Evolutionary conservation across 2,329 filamentous ascomycete species (phyloP), one percentile per base, ranked within the genome.

Genomic region (Aspergillus caelatus): DNA sequence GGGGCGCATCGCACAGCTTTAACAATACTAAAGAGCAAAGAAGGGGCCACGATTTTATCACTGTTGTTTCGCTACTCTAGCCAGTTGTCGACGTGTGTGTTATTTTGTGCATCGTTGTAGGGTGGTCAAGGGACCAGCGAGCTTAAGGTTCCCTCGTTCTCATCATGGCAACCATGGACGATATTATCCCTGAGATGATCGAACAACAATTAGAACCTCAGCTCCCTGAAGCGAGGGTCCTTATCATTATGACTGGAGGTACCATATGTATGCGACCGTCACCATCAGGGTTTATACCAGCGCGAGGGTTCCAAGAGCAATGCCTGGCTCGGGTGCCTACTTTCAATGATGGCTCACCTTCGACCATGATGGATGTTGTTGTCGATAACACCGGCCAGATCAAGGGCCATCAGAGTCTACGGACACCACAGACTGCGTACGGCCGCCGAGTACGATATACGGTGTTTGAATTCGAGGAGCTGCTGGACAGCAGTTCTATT

Each of bases 401-500:
- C 23, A 81, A 81, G 65, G 79, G 79, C 4, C 86, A 94, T 52
- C 85, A 88, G 65, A 92, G 89, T 70, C 81, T 96, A 68, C 86
- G 93, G 56, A 96, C 93, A 6, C 93, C 93, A 1, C 84, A 88
- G 34, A 95, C 91, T 71, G 86, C 90, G 32, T 94, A 96, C 77
- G 87, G 90, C 39, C 88, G 91, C 30, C 91, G 92, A 72, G 89
- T 97, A 64, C 88, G 93, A 62, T 97, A 96, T 77, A 88, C 88
- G 4, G 90, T 95, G 39, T 85, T 94, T 61, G 94, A 97, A 74
- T 97, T 96, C 77, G 85, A 89, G 57, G 90, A 91, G 30, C 80
- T 97, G 43, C 87, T 97, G 4, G 94, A 97, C 79, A 96, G 92
- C 66, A 94, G 91, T 75, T 95, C 92, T 60, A 96, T 97, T 76